A percentile compares a stretch with the other conserved stretches of the same genome.
phyloP scores from a whole-genome alignment of 2,329 filamentous ascomycete genomes.

The Teratosphaeria gauchensis region DNA sequence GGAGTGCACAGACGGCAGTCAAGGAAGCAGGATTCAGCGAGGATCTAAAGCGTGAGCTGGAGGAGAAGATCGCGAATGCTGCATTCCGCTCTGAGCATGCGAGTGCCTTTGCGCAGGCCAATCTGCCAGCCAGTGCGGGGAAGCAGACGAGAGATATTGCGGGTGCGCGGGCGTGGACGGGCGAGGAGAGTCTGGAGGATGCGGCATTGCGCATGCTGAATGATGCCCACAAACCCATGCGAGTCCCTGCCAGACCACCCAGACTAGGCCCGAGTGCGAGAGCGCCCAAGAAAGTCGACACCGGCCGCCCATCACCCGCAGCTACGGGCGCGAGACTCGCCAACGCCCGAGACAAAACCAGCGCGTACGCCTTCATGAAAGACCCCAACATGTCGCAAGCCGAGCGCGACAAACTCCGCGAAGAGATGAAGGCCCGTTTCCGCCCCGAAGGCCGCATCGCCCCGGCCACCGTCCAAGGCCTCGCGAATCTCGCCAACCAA shows the following conservation, averaged over 20 bases:
- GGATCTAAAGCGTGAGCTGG: constrained; percentile 47
- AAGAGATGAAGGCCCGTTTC: constrained; percentile 74
- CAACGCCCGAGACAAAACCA: constrained; percentile 49
- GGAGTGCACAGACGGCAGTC: constrained; percentile 47
- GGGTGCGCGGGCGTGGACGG: constrained; percentile 63
- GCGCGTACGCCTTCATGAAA: constrained; percentile 42
- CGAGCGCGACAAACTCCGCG: constrained; percentile 62
- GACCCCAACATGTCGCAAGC: constrained; percentile 52
- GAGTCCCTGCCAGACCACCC: constrained; percentile 31
- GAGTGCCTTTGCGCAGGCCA: constrained; percentile 43
- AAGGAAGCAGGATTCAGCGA: constrained; percentile 54
- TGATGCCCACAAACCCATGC: constrained; percentile 50
- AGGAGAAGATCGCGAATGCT: constrained; percentile 49
- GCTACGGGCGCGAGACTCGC: constrained; percentile 44
- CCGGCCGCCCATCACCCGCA: constrained; percentile 29
- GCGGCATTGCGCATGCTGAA: constrained; percentile 69
- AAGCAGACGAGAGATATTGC: constrained; percentile 60
- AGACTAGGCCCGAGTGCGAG: constrained; percentile 13
- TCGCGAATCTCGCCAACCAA: constrained; percentile 79
- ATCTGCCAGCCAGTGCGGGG: constrained; percentile 53
- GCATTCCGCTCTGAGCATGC: constrained; percentile 46
- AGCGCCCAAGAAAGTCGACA: constrained; percentile 35
- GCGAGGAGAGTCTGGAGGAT: constrained; percentile 64
- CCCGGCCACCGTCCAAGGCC: constrained; percentile 66
- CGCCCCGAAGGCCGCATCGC: constrained; percentile 60